A percentile compares a stretch with the other conserved stretches of the same genome.
phyloP scores from a whole-genome alignment of 129 eudicot species.

The Flaveria linearis region DNA sequence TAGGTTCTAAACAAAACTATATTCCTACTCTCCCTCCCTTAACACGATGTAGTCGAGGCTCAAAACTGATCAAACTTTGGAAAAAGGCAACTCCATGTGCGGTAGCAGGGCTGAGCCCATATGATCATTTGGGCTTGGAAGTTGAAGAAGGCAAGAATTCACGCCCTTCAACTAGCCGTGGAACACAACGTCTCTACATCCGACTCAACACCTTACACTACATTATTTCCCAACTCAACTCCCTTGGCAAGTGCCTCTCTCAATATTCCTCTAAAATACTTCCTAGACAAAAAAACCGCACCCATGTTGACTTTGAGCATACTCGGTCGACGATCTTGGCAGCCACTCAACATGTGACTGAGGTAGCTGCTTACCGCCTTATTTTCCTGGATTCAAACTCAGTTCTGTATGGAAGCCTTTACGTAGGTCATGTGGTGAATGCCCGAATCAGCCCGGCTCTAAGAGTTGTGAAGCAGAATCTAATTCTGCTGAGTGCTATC shows the following conservation, averaged over 20 bases:
- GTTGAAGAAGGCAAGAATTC: slow-evolving; percentile 52
- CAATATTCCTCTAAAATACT: slow-evolving; percentile 35
- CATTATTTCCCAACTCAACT: slow-evolving; percentile 60
- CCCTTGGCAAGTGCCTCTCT: slow-evolving; percentile 61
- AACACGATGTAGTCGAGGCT: slow-evolving; percentile 75
- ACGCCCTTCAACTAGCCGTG: slow-evolving; percentile 89
- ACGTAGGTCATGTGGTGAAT: slow-evolving; percentile 53
- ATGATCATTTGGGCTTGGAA: slow-evolving; percentile 24
- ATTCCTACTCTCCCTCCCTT: slow-evolving; percentile 89
- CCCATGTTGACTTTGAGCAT: slow-evolving; percentile 53
- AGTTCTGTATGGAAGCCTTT: slow-evolving; percentile 63
- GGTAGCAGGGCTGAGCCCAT: slow-evolving; percentile 35
- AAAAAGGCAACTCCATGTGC: slow-evolving; percentile 70
- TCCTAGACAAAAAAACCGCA: slow-evolving; percentile 24
- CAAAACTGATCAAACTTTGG: slow-evolving; percentile 73
- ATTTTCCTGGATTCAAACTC: slow-evolving; percentile 78
- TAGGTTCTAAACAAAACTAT: slow-evolving; percentile 88
- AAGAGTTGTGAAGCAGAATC: slow-evolving; percentile 65
- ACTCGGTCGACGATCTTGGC: slow-evolving; percentile 46
- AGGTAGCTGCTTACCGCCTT: slow-evolving; percentile 90
- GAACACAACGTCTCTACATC: slow-evolving; percentile 94
- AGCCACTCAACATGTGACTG: slow-evolving; percentile 63
- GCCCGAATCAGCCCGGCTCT: slow-evolving; percentile 69
- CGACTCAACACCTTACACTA: slow-evolving; percentile 89
- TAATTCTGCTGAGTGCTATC: slow-evolving; percentile 68